Evolutionary conservation across 2,329 filamentous ascomycete species (phyloP), one percentile per base, ranked within the genome.

Genomic region (Colletotrichum sp.): DNA sequence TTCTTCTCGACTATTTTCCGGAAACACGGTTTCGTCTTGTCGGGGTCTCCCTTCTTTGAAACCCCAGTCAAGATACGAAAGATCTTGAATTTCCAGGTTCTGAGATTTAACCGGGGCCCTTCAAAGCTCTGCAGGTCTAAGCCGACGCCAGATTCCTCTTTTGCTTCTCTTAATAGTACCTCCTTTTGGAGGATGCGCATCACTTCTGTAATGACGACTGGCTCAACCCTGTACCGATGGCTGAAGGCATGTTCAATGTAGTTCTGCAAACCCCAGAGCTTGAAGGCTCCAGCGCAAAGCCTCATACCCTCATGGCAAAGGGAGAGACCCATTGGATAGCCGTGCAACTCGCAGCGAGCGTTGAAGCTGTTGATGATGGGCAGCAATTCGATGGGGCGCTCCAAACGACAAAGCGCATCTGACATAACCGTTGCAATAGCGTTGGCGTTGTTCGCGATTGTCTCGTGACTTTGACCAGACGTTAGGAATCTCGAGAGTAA

Each of bases 281-380:
- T 58, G 12, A 65, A 56, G 4, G 80, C 74, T 34, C 79, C 73
- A 32, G 82, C 82, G 27, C 85, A 84, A 48, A 83, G 74, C 65
- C 73, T 77, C 66, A 86, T 74, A 2, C 80, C 84, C 34, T 83
- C 71, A 18, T 80, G 79, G 56, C 81, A 80, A 10, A 88, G 75
- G 3, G 80, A 61, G 0, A 76, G 58, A 15, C 83, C 79, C 8
- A 86, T 60, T 28, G 78, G 71, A 8, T 77, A 66, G 7, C 74
- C 77, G 25, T 79, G 72, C 9, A 75, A 74, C 5, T 81, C 78
- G 12, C 87, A 78, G 58, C 81, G 82, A 58, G 85, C 80, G 30
- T 81, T 78, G 16, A 89, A 70, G 75, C 88, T 87, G 69, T 87
- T 86, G 28, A 89, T 77, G 66, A 89, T 83, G 2, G 79, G 76